Evolutionary conservation across 192 early-diverging fungal species (phyloP), one percentile per base, ranked within the genome.

Genomic region (Podila clonocystis): DNA sequence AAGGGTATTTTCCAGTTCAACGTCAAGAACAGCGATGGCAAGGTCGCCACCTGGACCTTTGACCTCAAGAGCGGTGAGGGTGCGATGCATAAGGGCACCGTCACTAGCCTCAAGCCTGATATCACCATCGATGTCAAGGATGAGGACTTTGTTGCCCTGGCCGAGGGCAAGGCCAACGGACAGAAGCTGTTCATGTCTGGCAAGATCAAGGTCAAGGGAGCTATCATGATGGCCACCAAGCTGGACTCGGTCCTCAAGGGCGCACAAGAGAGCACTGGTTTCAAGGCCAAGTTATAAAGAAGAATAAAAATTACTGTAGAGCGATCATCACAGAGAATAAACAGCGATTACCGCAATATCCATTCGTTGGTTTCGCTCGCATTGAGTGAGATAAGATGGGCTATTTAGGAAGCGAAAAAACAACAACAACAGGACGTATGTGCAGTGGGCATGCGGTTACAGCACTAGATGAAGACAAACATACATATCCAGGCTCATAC

Each of bases 101-200:
- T 78, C 86, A 41, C 86, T 75, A 75, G 75, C 50, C 34, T 50
- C 22, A 88, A 93, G 68, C 86, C 96, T 24, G 95, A 97, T 83
- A 88, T 94, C 41, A 90, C 85, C 24, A 83, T 98, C 34, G 72
- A 78, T 28, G 73, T 97, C 70, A 85, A 76, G 58, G 97, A 99
- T 80, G 87, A 85, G 28, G 93, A 93, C 79, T 96, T 98, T 89
- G 91, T 96, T 30, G 91, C 91, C 36, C 74, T 98, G 62, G 91
- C 94, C 38, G 79, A 86, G 22, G 96, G 96, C 36, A 95, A 95
- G 86, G 75, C 95, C 62, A 96, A 93, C 64, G 93, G 92, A 24
- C 97, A 98, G 90, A 94, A 94, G 83, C 89, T 95, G 31, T 98
- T 95, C 84, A 95, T 96, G 94, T 76, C 85, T 50, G 94, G 97